Conservation (phyloP, 2,329 filamentous ascomycete genomes). For the Amylocarpus encephaloides region DNA sequence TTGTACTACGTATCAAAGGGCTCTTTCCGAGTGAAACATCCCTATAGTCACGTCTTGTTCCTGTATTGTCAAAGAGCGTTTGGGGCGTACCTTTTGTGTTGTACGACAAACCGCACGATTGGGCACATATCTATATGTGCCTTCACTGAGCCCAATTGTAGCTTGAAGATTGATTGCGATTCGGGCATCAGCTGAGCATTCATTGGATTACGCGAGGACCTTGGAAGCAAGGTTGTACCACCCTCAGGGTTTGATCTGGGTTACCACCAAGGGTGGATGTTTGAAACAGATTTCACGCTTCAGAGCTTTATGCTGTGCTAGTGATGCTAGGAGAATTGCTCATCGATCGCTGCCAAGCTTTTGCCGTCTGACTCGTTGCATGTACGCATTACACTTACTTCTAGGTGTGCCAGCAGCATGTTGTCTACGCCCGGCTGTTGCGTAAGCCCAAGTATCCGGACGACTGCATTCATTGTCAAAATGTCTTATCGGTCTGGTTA, state of each 20-base stretch:
- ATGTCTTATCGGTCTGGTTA: not conserved
- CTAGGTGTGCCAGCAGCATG: not conserved
- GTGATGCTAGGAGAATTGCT: conserved; percentile 15
- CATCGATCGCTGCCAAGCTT: conserved; percentile 18
- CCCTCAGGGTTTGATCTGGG: conserved; percentile 1
- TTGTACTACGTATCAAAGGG: conserved; percentile 3
- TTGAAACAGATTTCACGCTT: conserved; percentile 9
- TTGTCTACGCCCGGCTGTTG: conserved; percentile 6
- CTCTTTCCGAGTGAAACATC: conserved; percentile 10
- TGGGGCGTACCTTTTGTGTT: conserved; percentile 12
- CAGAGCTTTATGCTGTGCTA: not conserved
- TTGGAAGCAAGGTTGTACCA: conserved; percentile 5
- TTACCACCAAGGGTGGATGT: conserved; percentile 5
- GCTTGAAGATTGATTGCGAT: conserved; percentile 9
- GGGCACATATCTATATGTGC: conserved; percentile 9
- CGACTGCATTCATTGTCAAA: not conserved
- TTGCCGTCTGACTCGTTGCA: conserved; percentile 9
- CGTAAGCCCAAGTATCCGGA: not conserved
- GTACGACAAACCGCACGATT: not conserved
- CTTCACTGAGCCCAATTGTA: conserved; percentile 8
- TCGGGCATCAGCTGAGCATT: conserved; percentile 2
- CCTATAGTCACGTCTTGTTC: not conserved
- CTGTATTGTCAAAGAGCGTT: conserved; percentile 18
- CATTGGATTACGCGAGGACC: conserved; percentile 9
- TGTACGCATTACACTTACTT: not conserved